Base-by-base conservation (phyloP, 2,329 filamentous ascomycete species). In the Colletotrichum sansevieriae region DNA sequence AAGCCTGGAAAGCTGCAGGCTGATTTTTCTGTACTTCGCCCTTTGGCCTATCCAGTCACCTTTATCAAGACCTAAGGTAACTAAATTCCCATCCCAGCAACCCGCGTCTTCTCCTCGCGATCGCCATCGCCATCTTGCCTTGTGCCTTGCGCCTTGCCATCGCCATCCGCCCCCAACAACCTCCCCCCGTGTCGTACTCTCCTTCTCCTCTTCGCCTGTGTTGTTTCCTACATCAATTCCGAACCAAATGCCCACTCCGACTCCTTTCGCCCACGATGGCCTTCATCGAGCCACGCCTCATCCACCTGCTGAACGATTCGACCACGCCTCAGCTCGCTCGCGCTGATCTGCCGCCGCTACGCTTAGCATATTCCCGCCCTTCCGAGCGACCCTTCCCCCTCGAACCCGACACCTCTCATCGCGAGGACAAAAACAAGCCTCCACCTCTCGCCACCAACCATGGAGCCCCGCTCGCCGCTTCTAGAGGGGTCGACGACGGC, bases 251-350 rank as follows among this genome's bases (percentile, higher is more conserved):
- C 78, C 74, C 75, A 75, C 70, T 64, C 71, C 67, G 62, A 54
- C 63, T 63, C 57, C 37, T 52, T 46, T 62, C 51, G 70, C 70
- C 70, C 83, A 87, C 78, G 79, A 89, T 89, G 87, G 87, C 87
- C 73, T 90, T 87, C 75, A 90, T 90, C 80, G 88, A 91, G 84
- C 88, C 88, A 76, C 87, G 88, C 76, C 83, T 91, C 72, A 91
- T 90, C 76, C 87, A 90, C 77, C 80, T 90, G 72, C 82, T 90
- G 74, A 90, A 90, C 78, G 85, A 88, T 74, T 83, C 83, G 56
- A 82, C 82, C 47, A 81, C 82, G 71, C 83, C 84, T 52, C 82
- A 82, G 72, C 79, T 81, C 73, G 81, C 79, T 73, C 82, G 83
- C 70, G 79, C 84, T 74, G 85, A 87, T 69, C 83, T 89, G 3